These are phyloP conservation scores for Phlebiopsis flavidoalba DNA, from an alignment of 768 basidiomycete genomes.

Conservation along the genomic window DNA sequence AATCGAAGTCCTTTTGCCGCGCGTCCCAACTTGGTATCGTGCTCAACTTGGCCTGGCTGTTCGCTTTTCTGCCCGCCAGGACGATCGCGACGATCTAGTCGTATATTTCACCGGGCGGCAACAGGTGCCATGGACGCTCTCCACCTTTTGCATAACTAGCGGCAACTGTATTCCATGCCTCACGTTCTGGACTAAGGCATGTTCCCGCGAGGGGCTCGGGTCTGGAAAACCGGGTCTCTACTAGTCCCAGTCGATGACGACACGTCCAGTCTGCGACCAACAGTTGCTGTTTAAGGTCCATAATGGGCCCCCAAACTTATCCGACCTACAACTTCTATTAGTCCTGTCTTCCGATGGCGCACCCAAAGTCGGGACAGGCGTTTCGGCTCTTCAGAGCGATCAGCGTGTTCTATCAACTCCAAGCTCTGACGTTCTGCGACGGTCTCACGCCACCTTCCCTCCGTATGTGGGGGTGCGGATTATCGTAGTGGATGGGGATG, in stretches of 20 bases:
- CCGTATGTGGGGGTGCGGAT: neutral
- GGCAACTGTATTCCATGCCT: neutral
- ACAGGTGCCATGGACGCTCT: too few relatives aligned
- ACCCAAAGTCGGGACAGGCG: neutral
- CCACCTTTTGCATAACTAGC: too few relatives aligned
- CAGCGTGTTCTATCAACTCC: neutral
- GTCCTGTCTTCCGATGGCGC: neutral
- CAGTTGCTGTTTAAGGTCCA: neutral
- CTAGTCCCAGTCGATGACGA: neutral
- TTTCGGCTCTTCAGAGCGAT: neutral
- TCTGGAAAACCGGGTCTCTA: too few relatives aligned
- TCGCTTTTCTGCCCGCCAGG: too few relatives aligned
- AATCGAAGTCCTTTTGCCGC: too few relatives aligned
- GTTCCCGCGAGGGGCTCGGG: too few relatives aligned
- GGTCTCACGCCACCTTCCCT: neutral
- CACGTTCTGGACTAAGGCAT: neutral
- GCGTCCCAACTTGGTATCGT: too few relatives aligned
- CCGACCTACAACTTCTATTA: neutral
- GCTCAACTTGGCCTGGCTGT: too few relatives aligned
- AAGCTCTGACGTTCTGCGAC: neutral
- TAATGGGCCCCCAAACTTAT: neutral
- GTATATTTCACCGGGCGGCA: too few relatives aligned
- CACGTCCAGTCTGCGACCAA: neutral
- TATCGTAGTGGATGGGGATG: neutral
- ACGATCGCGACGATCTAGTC: too few relatives aligned